Conservation (phyloP, 2,329 filamentous ascomycete genomes). For the Botrytis byssoidea region DNA sequence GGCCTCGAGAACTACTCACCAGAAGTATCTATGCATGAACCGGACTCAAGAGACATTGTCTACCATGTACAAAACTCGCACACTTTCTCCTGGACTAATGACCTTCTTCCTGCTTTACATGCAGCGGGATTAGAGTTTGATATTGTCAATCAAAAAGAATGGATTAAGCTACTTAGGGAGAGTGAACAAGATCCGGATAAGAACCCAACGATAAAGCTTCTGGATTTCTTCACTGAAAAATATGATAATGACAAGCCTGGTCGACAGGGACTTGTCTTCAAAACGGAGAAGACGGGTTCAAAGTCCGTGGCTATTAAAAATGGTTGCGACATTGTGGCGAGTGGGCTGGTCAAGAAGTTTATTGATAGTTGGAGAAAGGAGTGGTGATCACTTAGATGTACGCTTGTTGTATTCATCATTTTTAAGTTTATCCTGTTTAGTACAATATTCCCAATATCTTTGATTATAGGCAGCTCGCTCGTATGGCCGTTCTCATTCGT, state of each 20-base stretch:
- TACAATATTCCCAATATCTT: neutral
- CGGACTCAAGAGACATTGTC: conserved; percentile 31
- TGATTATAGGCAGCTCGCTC: neutral
- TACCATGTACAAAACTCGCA: conserved; percentile 54
- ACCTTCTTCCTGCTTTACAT: conserved; percentile 52
- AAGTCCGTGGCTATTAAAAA: conserved; percentile 35
- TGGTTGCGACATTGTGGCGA: conserved; percentile 42
- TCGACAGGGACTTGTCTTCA: conserved; percentile 42
- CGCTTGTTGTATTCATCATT: neutral
- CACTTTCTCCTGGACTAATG: conserved; percentile 48
- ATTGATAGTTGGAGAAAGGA: conserved; percentile 39
- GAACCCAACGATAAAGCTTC: conserved; percentile 54
- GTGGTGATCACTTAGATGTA: neutral
- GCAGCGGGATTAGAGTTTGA: conserved; percentile 47
- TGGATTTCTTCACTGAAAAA: conserved; percentile 51
- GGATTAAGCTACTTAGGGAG: conserved; percentile 46
- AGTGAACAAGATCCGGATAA: conserved; percentile 48
- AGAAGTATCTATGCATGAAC: neutral
- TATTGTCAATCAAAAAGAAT: conserved; percentile 45
- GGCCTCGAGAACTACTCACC: conserved; percentile 20
- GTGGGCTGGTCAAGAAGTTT: conserved; percentile 43
- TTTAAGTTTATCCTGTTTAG: neutral
- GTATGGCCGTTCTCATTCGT: neutral
- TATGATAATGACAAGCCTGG: conserved; percentile 48
- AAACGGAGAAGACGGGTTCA: conserved; percentile 39